A percentile compares a stretch with the other conserved stretches of the same genome.
phyloP scores from a whole-genome alignment of 1,139 yeast species.

The Debaryomyces sp. region DNA sequence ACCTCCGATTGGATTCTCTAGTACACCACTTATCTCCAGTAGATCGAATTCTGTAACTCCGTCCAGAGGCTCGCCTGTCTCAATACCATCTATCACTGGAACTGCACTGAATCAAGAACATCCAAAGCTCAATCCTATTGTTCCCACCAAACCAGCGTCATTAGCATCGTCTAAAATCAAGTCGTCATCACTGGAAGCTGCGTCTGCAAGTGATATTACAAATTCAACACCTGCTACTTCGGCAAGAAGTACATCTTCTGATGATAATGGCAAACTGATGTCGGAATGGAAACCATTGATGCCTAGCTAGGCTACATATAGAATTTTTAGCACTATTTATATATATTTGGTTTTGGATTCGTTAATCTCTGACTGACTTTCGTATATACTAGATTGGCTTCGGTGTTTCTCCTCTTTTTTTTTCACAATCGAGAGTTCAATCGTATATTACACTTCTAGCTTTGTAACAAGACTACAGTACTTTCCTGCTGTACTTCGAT shows the following conservation, averaged over 20 bases:
- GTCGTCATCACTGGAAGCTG: slow-evolving; percentile 1
- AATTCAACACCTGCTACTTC: slow-evolving; percentile 6
- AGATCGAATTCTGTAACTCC: slow-evolving; percentile 36
- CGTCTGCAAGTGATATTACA: not conserved
- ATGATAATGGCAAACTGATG: slow-evolving; percentile 30
- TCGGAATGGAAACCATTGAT: slow-evolving; percentile 61
- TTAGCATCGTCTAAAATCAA: slow-evolving; percentile 25
- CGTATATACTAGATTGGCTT: too few species aligned
- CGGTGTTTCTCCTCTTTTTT: too few species aligned
- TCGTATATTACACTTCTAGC: too few species aligned
- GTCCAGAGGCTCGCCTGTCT: slow-evolving; percentile 10
- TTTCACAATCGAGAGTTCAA: too few species aligned
- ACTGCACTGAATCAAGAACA: slow-evolving; percentile 2
- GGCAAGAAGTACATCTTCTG: slow-evolving; percentile 11
- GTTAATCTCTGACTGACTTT: not conserved
- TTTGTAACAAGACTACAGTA: too few species aligned
- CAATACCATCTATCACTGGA: slow-evolving; percentile 7
- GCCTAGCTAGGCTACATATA: slow-evolving; percentile 39
- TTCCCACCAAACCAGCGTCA: slow-evolving; percentile 40
- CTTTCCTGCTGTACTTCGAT: too few species aligned
- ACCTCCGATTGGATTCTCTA: slow-evolving; percentile 39
- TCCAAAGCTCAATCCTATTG: slow-evolving; percentile 29
- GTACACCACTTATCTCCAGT: slow-evolving; percentile 45
- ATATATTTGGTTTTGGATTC: not conserved
- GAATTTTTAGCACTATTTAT: slow-evolving; percentile 3